Evolutionary conservation across 164 flowering plant genomes (phyloP).

Genomic region (Dillenia suffruticosa): DNA sequence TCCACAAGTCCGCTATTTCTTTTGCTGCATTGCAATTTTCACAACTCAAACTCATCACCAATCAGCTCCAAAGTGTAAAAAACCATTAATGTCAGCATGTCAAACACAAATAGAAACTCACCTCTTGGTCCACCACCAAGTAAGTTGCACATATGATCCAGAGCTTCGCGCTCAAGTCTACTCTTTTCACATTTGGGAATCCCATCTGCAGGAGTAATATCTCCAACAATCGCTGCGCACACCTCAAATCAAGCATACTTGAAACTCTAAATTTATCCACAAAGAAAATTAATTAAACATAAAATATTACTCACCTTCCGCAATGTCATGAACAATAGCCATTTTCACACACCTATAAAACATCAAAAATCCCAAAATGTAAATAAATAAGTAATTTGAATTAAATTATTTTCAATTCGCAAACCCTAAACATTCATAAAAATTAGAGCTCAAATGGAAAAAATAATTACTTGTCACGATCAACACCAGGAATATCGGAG

Average conservation of each 20-base stretch:
- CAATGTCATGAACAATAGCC: conserved; percentile 98
- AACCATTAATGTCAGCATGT: not conserved
- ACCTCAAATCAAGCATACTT: conserved; percentile 5
- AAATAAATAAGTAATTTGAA: not conserved
- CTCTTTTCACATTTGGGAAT: conserved; percentile 80
- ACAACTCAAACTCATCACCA: not conserved
- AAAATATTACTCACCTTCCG: conserved; percentile 59
- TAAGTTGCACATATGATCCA: conserved; percentile 75
- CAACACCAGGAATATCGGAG: conserved; percentile 71
- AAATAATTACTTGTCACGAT: conserved; percentile 68
- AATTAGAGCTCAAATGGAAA: conserved; percentile 4
- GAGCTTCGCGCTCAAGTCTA: conserved; percentile 71
- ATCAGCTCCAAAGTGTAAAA: not conserved
- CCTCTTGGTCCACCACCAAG: conserved; percentile 91
- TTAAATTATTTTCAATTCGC: not conserved
- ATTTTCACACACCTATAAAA: conserved; percentile 79
- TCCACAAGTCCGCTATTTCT: conserved; percentile 77
- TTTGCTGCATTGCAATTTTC: conserved; percentile 44
- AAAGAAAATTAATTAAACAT: not conserved
- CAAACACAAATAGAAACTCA: conserved; percentile 11
- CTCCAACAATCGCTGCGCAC: conserved; percentile 83
- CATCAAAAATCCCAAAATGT: not conserved
- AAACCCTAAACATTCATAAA: not conserved
- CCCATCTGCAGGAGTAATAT: conserved; percentile 89
- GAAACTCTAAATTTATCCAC: too few relatives aligned